Base-by-base conservation (phyloP, 495 filamentous ascomycete species). In the Penicillium nucicola region DNA sequence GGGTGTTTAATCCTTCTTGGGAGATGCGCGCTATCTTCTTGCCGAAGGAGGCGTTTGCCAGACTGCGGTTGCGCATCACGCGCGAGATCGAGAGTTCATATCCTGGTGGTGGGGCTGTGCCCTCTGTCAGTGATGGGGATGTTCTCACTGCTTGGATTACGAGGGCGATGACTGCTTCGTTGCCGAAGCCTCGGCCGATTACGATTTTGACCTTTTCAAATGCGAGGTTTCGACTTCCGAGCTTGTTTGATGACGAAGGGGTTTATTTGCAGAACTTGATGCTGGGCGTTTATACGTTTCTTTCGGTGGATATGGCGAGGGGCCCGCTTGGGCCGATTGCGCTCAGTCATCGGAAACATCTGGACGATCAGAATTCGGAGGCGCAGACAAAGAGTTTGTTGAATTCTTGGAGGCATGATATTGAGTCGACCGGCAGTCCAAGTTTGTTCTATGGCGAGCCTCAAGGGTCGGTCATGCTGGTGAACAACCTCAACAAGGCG, bases 181-280 rank as follows among this genome's bases (percentile, higher is more conserved):
- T 50, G 22, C 32, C 53, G 4, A 45, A 36, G 5, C 9, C 50
- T 7, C 42, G 57, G 12, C 53, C 50, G 6, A n/a, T 61, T 13
- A 48, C 47, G 0, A 22, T 57, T n/a, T 33, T 57, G 36, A 61
- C 43, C 12, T 36, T 54, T 19, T 23, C 51, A 8, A 56, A 61
- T 20, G 11, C 25, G 1, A 46, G 52, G 3, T 55, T 48, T 15
- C 33, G 56, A n/a, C 20, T 59, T 13, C 52, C 56, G 5, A 22
- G 33, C 6, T 23, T 59, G 5, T n/a, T 46, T 3, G 42, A 48
- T 42, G 48, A 42, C 1, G 30, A 23, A 1, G 57, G 53, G 2
- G 50, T 54, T 4, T 61, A 54, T 10, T 5, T 62, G 38, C 53
- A 54, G 18, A 61, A 61, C 17, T 57, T 61, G 42, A 47, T 53